phyloP scores from a whole-genome alignment of 2,329 filamentous ascomycete species.

The Penicillium sp. region DNA sequence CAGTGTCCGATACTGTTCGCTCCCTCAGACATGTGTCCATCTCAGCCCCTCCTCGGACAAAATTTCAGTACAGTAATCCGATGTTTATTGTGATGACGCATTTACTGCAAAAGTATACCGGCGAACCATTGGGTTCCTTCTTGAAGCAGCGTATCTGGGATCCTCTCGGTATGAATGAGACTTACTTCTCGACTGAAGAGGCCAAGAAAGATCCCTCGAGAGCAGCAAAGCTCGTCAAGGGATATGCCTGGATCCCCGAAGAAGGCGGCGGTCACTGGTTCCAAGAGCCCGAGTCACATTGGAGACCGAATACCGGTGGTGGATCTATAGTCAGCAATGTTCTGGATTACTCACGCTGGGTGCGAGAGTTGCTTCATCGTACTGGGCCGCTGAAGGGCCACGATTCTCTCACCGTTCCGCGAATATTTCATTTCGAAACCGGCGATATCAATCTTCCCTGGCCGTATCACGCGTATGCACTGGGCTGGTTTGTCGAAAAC shows the following conservation, averaged over 20 bases:
- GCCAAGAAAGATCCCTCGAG: constrained; percentile 13
- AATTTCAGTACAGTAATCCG: constrained; percentile 30
- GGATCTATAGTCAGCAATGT: constrained; percentile 34
- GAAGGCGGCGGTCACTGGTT: constrained; percentile 15
- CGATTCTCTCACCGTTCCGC: constrained; percentile 20
- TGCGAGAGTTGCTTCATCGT: constrained; percentile 27
- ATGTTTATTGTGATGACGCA: constrained; percentile 32
- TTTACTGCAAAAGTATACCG: constrained; percentile 21
- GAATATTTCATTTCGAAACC: constrained; percentile 14
- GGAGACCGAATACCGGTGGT: constrained; percentile 23
- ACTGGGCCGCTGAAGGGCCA: constrained; percentile 24
- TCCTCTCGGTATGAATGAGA: constrained; percentile 30
- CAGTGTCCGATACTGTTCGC: constrained; percentile 24
- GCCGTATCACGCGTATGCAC: constrained; percentile 25
- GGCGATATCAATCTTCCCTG: constrained; percentile 16
- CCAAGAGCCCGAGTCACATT: constrained; percentile 23
- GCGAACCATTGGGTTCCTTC: constrained; percentile 15
- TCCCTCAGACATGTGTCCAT: constrained; percentile 27
- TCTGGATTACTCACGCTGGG: constrained; percentile 32
- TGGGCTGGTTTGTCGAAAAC: constrained; percentile 30
- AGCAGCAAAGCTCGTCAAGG: constrained; percentile 17
- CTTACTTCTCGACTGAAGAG: constrained; percentile 27
- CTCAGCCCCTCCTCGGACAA: constrained; percentile 24
- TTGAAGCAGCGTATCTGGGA: constrained; percentile 30
- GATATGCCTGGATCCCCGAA: constrained; percentile 28